phyloP scores from a whole-genome alignment of 1,284 basidiomycete genomes.

The Lentinula novae-zelandiae region DNA sequence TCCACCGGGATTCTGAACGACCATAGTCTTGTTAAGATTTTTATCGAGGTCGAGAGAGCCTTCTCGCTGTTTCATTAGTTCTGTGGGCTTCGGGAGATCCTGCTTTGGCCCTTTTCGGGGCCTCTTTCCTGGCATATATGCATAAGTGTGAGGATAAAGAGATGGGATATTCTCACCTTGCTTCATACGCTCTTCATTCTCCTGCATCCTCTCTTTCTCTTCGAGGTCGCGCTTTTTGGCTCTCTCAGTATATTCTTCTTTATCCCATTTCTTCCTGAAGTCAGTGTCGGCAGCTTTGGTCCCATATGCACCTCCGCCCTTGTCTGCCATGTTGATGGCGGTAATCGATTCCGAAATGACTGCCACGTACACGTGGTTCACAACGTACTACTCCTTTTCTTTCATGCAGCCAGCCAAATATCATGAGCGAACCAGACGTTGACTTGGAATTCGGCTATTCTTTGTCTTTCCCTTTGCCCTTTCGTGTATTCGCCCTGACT shows the following conservation, averaged over 20 bases:
- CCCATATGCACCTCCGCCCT: conserved; percentile 51
- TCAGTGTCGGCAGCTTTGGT: conserved; percentile 68
- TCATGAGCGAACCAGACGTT: conserved; percentile 31
- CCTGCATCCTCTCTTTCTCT: conserved; percentile 77
- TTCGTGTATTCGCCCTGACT: conserved; percentile 72
- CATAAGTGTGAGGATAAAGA: conserved; percentile 5
- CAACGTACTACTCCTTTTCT: conserved; percentile 16
- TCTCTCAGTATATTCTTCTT: conserved; percentile 76
- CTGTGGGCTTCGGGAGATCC: conserved; percentile 84
- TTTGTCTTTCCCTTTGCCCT: conserved; percentile 73
- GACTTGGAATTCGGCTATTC: conserved; percentile 43
- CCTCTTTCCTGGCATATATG: conserved; percentile 64
- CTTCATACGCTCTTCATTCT: conserved; percentile 80
- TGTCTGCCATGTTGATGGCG: conserved; percentile 49
- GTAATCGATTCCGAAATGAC: conserved; percentile 9
- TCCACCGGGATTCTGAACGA: conserved; percentile 80
- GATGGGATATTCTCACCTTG: conserved; percentile 51
- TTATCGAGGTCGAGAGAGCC: conserved; percentile 82
- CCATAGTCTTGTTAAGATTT: conserved; percentile 89
- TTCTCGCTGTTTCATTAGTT: conserved; percentile 84
- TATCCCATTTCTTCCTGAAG: conserved; percentile 84
- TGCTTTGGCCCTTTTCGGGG: conserved; percentile 63
- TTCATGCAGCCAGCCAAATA: conserved; percentile 12
- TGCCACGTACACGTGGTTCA: conserved; percentile 9
- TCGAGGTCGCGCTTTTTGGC: conserved; percentile 75